Conservation (phyloP, 495 filamentous ascomycete species). For the Aspergillus cavernicola region DNA sequence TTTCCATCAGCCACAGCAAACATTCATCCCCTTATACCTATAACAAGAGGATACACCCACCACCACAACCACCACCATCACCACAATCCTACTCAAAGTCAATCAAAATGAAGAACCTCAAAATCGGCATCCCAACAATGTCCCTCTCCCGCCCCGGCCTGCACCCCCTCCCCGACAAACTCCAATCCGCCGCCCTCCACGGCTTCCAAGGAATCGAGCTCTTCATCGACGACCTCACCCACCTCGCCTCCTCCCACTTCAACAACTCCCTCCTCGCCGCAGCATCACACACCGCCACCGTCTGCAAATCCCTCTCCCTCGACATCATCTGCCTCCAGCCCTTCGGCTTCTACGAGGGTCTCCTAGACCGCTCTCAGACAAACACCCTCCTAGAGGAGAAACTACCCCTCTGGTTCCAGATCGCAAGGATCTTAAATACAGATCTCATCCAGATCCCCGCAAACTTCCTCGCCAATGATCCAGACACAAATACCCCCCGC, state of each 20-base stretch:
- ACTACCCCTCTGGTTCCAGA: constrained; percentile 63
- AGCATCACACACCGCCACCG: constrained; percentile 48
- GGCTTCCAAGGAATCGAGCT: constrained; percentile 72
- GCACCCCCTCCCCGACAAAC: constrained; percentile 61
- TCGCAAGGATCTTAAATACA: constrained; percentile 61
- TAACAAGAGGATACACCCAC: too few species aligned
- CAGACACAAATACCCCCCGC: constrained; percentile 23
- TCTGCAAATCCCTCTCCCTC: constrained; percentile 57
- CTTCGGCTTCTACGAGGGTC: constrained; percentile 75
- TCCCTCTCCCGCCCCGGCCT: constrained; percentile 66
- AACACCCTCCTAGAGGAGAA: constrained; percentile 53
- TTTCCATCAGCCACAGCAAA: constrained; percentile 1
- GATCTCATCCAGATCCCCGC: constrained; percentile 73
- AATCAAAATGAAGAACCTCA: neutral
- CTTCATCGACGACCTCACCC: constrained; percentile 74
- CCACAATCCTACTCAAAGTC: neutral
- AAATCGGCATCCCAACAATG: constrained; percentile 62
- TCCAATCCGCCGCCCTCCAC: constrained; percentile 59
- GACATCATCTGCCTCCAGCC: constrained; percentile 71
- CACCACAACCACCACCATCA: too few species aligned
- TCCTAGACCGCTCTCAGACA: constrained; percentile 61
- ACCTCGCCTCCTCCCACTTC: constrained; percentile 56
- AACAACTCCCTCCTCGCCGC: constrained; percentile 52
- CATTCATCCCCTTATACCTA: neutral
- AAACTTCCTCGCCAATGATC: constrained; percentile 60